phyloP scores from a whole-genome alignment of 441 rosid species.

The Syzygium syzygioides region DNA sequence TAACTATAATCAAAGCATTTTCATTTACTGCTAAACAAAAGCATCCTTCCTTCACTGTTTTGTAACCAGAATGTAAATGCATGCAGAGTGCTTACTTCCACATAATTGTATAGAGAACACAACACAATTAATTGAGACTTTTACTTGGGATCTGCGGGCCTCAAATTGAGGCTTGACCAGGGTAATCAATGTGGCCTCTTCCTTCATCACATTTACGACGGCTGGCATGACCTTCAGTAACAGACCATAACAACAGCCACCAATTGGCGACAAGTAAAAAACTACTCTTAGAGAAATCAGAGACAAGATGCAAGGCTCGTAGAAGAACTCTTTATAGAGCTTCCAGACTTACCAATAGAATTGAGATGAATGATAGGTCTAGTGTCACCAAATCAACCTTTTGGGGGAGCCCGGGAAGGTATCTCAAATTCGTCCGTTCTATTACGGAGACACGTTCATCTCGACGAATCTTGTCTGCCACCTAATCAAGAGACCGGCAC shows the following conservation, averaged over 20 bases:
- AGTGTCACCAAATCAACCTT: slow-evolving; percentile 89
- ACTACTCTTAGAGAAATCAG: not conserved
- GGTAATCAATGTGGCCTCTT: slow-evolving; percentile 61
- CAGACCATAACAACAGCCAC: not conserved
- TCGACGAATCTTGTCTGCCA: slow-evolving; percentile 79
- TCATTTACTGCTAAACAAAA: not conserved
- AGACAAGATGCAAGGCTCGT: not conserved
- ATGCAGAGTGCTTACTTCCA: not conserved
- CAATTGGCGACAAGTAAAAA: not conserved
- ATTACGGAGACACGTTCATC: slow-evolving; percentile 67
- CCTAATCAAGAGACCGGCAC: slow-evolving; percentile 31
- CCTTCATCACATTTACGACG: slow-evolving; percentile 78
- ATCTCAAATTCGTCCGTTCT: slow-evolving; percentile 82
- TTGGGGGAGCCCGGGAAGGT: slow-evolving; percentile 78
- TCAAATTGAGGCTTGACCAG: slow-evolving; percentile 94
- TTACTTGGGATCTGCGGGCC: slow-evolving; percentile 89
- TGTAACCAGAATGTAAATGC: not conserved
- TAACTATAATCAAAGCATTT: not conserved
- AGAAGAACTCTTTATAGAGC: not conserved
- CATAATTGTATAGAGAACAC: not conserved
- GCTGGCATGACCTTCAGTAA: slow-evolving; percentile 86
- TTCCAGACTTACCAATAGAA: slow-evolving; percentile 51
- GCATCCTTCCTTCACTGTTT: not conserved
- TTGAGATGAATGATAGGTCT: slow-evolving; percentile 94
- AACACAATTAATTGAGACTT: not conserved